Evolutionary conservation across 352 stramenopile species (phyloP), one percentile per base, ranked within the genome.

Genomic region (Pythium monospermum): DNA sequence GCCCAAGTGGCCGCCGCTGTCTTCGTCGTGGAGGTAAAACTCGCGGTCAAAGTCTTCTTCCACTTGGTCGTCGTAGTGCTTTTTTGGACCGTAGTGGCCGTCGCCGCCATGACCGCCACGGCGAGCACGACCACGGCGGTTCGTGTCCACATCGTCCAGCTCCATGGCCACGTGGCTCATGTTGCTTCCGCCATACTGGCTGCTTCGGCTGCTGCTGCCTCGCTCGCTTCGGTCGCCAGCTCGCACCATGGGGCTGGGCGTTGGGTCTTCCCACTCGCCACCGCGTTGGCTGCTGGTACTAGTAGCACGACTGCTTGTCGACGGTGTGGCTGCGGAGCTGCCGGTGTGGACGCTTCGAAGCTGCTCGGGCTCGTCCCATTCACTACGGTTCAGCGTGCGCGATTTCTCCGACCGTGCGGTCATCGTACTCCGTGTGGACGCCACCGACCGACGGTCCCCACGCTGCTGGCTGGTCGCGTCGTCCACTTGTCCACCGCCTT

Each of bases 11-110:
- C 69, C 60, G 21, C 73, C 80, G 27, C 79, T 69, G 19, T 64
- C 76, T 45, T 97, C 88, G 54, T 98, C 91, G 25, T 87, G 79
- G n/a, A 98, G 69, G 57, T 98, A 98, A 54, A 98, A 98, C 53
- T 96, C 73, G 21, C 91, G 75, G 70, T 98, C 92, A 52, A 98
- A 98, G 22, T 96, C 78, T 54, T 97, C 86, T 49, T 98, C 88
- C 3, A 73, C 78, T 15, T 74, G 54, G 35, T 91, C 83, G 6
- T 88, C 76, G 66, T 94, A 94, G 19, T 83, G 44, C 46, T 85
- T 87, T 64, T 91, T 91, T 1, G 80, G 72, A 0, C 61, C 72
- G 28, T 13, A 8, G 7, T 13, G 7, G 13, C 30, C 30, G 30
- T 13, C 30, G 30, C 30, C 30, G 30, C 13, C 8, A 13, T 35